phyloP scores from a whole-genome alignment of 2,329 filamentous ascomycete genomes.

The Gremmenia infestans region DNA sequence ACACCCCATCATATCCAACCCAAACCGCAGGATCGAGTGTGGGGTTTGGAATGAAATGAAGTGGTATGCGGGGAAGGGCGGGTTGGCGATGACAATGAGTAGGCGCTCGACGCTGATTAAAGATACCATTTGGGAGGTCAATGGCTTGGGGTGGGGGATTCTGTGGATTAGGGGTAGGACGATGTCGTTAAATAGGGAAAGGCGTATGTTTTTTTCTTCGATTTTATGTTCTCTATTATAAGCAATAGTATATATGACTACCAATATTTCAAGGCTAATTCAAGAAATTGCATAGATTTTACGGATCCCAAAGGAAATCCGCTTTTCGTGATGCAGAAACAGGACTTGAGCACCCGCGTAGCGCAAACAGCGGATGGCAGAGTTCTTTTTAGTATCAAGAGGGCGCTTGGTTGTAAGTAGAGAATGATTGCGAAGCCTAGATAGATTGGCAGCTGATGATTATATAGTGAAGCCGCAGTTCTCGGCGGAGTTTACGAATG shows the following conservation, averaged over 20 bases:
- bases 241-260: neutral
- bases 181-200: conserved; percentile 2
- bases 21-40: neutral
- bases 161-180: conserved; percentile 1
- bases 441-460: neutral
- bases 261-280: neutral
- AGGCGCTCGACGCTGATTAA: neutral
- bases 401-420: conserved; percentile 1
- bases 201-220: neutral
- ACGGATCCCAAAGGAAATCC: conserved; percentile 2
- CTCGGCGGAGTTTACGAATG: conserved; percentile 7
- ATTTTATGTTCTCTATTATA: neutral
- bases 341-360: neutral
- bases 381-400: conserved; percentile 2
- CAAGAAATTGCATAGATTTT: neutral
- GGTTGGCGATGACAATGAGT: conserved; percentile 5
- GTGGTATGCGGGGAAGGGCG: conserved; percentile 4
- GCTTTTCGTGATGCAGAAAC: conserved; percentile 3
- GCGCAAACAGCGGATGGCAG: neutral
- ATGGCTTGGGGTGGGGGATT: neutral
- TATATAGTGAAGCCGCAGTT: neutral
- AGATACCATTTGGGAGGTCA: conserved; percentile 8
- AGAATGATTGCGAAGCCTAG: neutral
- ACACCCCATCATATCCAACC: no score
- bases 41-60: conserved; percentile 4